These are phyloP conservation scores for Porodaedalea pini DNA, from an alignment of 1,284 basidiomycete genomes.

Conservation along the genomic window DNA sequence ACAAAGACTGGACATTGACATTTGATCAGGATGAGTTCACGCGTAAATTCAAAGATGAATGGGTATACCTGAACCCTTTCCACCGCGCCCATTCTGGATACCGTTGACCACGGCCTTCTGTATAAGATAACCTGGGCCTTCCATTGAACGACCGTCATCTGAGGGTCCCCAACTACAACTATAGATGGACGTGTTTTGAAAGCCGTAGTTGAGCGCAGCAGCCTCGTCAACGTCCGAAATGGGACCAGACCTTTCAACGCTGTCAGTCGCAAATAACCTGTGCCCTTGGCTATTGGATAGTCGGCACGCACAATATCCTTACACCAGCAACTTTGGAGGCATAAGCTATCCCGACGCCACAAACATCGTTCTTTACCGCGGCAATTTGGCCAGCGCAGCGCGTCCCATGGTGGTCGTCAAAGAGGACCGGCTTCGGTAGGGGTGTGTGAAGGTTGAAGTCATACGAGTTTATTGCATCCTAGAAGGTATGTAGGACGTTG, in stretches of 20 bases:
- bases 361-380: constrained; percentile 94
- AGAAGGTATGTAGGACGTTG: constrained; percentile 7
- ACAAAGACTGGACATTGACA: constrained; percentile 65
- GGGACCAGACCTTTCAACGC: constrained; percentile 60
- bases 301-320: constrained; percentile 63
- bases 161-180: constrained; percentile 98
- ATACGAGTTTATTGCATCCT: constrained; percentile 90
- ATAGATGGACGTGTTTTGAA: constrained; percentile 90
- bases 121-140: constrained; percentile 89
- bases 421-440: constrained; percentile 83
- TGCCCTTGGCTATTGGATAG: neutral
- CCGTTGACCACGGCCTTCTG: constrained; percentile 95
- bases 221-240: constrained; percentile 99
- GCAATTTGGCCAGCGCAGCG: constrained; percentile 97
- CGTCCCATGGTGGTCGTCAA: constrained; percentile 96
- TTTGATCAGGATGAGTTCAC: neutral
- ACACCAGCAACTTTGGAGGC: constrained; percentile 89
- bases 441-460: constrained; percentile 95
- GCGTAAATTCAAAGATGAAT: constrained; percentile 23
- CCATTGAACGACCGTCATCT: constrained; percentile 94
- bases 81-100: constrained; percentile 84
- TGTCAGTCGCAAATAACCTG: neutral
- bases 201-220: constrained; percentile 90
- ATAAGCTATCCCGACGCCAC: constrained; percentile 94
- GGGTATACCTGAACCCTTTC: constrained; percentile 66